These are phyloP conservation scores for Fragilaria crotonensis DNA, from an alignment of 108 stramenopile genomes.

Conservation along the genomic window DNA sequence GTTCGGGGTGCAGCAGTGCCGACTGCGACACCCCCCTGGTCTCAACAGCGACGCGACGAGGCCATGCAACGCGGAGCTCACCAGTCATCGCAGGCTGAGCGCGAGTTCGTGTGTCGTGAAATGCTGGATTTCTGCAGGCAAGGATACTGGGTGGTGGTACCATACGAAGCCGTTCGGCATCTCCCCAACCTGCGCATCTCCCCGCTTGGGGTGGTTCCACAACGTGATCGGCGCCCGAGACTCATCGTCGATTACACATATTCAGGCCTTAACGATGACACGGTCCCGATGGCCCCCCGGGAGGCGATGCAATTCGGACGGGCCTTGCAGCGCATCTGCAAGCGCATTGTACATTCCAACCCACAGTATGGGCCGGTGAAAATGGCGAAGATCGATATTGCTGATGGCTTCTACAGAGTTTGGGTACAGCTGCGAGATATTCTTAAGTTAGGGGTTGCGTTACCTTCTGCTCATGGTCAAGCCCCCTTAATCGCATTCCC, in stretches of 20 bases:
- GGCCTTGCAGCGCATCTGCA: too few relatives aligned
- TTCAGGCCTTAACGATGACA: too few relatives aligned
- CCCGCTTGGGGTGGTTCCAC: too few relatives aligned
- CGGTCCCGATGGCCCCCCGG: neutral
- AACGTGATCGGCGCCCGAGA: too few relatives aligned
- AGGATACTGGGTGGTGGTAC: slow-evolving; percentile 23
- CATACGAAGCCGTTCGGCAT: slow-evolving; percentile 5
- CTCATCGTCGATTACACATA: too few relatives aligned
- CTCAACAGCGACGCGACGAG: neutral
- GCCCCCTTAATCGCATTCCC: slow-evolving; percentile 2
- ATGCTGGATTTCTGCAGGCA: slow-evolving; percentile 9
- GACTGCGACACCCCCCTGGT: slow-evolving; percentile 12
- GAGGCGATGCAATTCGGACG: slow-evolving; percentile 11
- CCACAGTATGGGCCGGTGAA: slow-evolving; percentile 7
- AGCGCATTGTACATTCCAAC: too few relatives aligned
- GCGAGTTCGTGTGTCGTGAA: neutral
- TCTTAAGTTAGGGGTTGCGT: slow-evolving; percentile 1
- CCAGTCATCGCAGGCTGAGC: neutral
- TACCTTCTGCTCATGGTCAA: slow-evolving; percentile 1
- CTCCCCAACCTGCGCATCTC: slow-evolving; percentile 7
- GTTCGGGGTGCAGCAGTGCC: too few relatives aligned
- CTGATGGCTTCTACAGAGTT: slow-evolving; percentile 16
- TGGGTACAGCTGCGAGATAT: neutral
- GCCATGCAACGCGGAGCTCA: slow-evolving; percentile 19
- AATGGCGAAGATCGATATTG: slow-evolving; percentile 13